Conservation (phyloP, 1,139 yeast genomes). For the Maudiozyma humilis region DNA sequence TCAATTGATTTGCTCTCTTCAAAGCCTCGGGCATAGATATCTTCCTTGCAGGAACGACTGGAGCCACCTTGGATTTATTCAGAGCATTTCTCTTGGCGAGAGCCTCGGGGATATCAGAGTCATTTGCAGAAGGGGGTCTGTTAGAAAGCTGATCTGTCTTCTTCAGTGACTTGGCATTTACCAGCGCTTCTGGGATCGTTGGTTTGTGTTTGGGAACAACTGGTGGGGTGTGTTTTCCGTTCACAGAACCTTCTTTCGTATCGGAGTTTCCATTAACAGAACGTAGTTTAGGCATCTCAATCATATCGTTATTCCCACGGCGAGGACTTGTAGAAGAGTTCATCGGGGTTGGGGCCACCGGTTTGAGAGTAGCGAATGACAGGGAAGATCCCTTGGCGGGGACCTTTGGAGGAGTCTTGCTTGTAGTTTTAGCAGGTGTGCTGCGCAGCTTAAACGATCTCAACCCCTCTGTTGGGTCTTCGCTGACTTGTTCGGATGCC, state of each 20-base stretch:
- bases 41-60: slow-evolving; percentile 25
- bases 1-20: slow-evolving; percentile 22
- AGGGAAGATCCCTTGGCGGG: slow-evolving; percentile 7
- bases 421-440: neutral
- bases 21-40: slow-evolving; percentile 31
- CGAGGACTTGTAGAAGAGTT: too few species aligned
- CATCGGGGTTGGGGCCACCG: slow-evolving; percentile 5
- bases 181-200: slow-evolving; percentile 16
- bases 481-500: neutral
- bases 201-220: slow-evolving; percentile 9
- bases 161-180: slow-evolving; percentile 8
- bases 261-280: slow-evolving; percentile 6
- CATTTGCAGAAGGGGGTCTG: neutral
- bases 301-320: neutral
- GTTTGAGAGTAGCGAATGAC: slow-evolving; percentile 12
- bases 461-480: neutral
- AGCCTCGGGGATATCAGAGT: slow-evolving; percentile 14
- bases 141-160: slow-evolving; percentile 2
- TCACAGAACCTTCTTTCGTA: neutral
- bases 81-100: slow-evolving; percentile 10
- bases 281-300: slow-evolving; percentile 13
- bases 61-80: slow-evolving; percentile 16
- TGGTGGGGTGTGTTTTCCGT: slow-evolving; percentile 4
- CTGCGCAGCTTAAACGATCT: neutral
- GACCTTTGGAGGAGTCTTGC: slow-evolving; percentile 9